Evolutionary conservation across 345 rosid species (phyloP), one percentile per base, ranked within the genome.

Genomic region (Noccaea caerulescens): DNA sequence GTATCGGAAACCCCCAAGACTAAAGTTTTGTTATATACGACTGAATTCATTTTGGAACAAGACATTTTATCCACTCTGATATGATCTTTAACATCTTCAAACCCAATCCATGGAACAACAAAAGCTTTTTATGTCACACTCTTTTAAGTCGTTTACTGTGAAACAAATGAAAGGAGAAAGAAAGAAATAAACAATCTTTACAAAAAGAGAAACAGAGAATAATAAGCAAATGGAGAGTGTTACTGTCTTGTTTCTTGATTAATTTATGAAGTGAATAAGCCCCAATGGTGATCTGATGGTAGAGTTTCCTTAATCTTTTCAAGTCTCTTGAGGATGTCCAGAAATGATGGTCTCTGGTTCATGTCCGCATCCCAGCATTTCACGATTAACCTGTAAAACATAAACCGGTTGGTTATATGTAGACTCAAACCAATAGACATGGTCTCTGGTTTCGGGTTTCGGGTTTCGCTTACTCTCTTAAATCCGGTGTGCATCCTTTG

Each of bases 301-400:
- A 80, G 53, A 61, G 8, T 76, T 75, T 91, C 95, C 85, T 88
- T 89, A 47, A 94, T 85, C 89, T 86, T 91, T 72, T 94, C 96
- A 23, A 94, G 95, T 76, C 72, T 85, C 87, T 91, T 91, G 69
- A 94, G 93, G 43, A 94, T 91, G 30, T 94, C 99, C 82, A 94
- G 73, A 84, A 94, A 94, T 14, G 97, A 71, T 20, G 95, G 99
- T 76, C 97, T 89, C 73, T 51, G 83, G 77, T 82, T 91, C 97
- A 88, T 88, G 82, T 91, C 97, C 9, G 90, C 77, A 0, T 85
- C 85, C 97, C 99, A 94, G 79, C 96, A 94, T 49, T 66, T 85
- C 62, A 81, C 95, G 1, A 93, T 91, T 66, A 94, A 80, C 7
- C 97, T 91, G 43, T 50, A 77, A 60, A 71, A 42, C 11, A 8